These are phyloP conservation scores for Microglena sp. DNA, from an alignment of 139 green algal species.

Conservation along the genomic window DNA sequence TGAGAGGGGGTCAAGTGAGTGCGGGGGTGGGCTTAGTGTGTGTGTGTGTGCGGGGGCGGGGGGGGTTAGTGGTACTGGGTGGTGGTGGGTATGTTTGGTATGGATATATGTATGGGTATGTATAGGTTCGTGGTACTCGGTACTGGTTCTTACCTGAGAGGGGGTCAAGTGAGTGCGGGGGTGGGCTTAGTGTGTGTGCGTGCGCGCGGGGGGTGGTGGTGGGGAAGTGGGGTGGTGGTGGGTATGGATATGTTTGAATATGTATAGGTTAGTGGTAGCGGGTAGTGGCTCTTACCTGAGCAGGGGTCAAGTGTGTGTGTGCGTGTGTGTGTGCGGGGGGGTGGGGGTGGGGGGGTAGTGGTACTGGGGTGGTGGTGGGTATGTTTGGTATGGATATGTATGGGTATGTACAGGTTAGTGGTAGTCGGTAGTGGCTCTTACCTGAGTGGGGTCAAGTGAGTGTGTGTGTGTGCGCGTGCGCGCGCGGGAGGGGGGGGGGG, in stretches of 20 bases:
- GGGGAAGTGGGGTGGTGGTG: not conserved
- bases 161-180: not conserved
- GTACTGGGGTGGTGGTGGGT: not conserved
- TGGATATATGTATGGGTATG: slow-evolving; percentile 7
- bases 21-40: not conserved
- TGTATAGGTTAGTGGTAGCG: slow-evolving; percentile 3
- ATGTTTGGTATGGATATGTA: slow-evolving; percentile 6
- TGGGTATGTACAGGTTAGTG: slow-evolving; percentile 1
- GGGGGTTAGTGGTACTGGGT: not conserved
- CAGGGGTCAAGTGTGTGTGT: slow-evolving; percentile 5
- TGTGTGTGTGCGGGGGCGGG: not conserved
- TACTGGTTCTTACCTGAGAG: not conserved
- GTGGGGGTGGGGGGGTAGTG: not conserved
- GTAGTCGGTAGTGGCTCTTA: not conserved
- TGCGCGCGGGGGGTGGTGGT: not conserved
- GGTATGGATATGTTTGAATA: not conserved
- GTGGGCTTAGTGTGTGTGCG: slow-evolving; percentile 3
- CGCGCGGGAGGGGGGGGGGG: not conserved
- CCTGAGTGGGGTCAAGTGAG: slow-evolving; percentile 13
- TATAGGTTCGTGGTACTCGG: slow-evolving; percentile 1
- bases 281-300: not conserved
- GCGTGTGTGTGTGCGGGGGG: slow-evolving; percentile 9
- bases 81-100: not conserved
- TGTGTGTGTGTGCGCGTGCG: slow-evolving; percentile 17
- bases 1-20: too few species aligned